These are phyloP conservation scores for Yamadazyma buinensis DNA, from an alignment of 1,139 yeast genomes.

Conservation along the genomic window DNA sequence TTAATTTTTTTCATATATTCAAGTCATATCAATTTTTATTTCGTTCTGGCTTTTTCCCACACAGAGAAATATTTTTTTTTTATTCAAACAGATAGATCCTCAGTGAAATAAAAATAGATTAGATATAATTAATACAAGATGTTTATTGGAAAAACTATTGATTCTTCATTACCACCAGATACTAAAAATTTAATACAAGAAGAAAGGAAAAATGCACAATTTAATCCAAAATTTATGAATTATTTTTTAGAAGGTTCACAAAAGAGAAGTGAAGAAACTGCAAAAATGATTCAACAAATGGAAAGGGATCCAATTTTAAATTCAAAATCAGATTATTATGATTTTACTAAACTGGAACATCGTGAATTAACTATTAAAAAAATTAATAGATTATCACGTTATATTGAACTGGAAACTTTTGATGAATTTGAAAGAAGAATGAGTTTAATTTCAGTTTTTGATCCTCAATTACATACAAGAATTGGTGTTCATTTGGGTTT, in stretches of 20 bases:
- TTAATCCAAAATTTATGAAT: slow-evolving; percentile 45
- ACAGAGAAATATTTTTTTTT: too few relatives aligned
- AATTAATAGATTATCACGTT: slow-evolving; percentile 41
- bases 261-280: slow-evolving; percentile 31
- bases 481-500: slow-evolving; percentile 50
- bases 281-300: slow-evolving; percentile 38
- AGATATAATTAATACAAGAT: neutral
- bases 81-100: too few relatives aligned
- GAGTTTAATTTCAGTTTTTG: slow-evolving; percentile 41
- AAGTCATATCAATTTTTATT: too few relatives aligned
- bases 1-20: too few relatives aligned
- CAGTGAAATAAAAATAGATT: too few relatives aligned
- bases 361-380: slow-evolving; percentile 41
- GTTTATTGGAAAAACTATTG: slow-evolving; percentile 13
- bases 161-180: slow-evolving; percentile 26
- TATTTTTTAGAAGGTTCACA: slow-evolving; percentile 44
- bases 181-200: slow-evolving; percentile 33
- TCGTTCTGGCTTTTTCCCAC: too few relatives aligned
- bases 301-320: slow-evolving; percentile 49
- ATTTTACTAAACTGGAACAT: slow-evolving; percentile 37
- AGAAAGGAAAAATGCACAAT: slow-evolving; percentile 33
- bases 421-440: slow-evolving; percentile 40
- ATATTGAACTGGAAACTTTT: slow-evolving; percentile 42
- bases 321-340: slow-evolving; percentile 37
- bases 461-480: slow-evolving; percentile 50